Evolutionary conservation across 116 monocot species (phyloP), one percentile per base, ranked within the genome.

Genomic region (Dioscorea cayenensis): DNA sequence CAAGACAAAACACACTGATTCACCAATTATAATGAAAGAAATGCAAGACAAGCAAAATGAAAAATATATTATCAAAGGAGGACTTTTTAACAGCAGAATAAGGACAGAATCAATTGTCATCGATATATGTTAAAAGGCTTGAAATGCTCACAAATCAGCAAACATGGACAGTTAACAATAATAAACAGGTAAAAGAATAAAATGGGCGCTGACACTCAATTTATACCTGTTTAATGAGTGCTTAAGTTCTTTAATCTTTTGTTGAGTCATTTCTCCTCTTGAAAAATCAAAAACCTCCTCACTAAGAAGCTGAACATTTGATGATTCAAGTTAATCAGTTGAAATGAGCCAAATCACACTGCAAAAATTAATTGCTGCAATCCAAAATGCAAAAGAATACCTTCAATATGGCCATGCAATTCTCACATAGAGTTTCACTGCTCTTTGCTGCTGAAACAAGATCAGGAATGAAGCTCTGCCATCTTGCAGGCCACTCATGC

Each of bases 241-340:
- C 71, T 97, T 97, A 66, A 97, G 76, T 65, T 97, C 97, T 68
- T 97, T 97, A 55, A 97, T 97, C 75, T 97, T 97, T 64, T 83
- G 83, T 55, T 97, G 97, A n/a, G 97, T 93, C 97, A 97, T 97
- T 78, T 97, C 97, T 20, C 97, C 97, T 79, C 97, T 84, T 71
- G 97, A 97, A 49, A 97, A 97, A 81, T 97, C 92, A 83, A 97
- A 97, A 77, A 97, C 90, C 82, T 97, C 97, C 75, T 97, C 97
- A 69, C 97, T 97, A 49, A 97, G 86, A 78, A 99, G 94, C 97
- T 99, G 94, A 14, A 79, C 14, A 23, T 23, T 25, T 37, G 36
- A 37, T 55, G 64, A 23, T 71, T 62, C 25, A 11, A 23, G 20
- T 62, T 62, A 62, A 20, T 62, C 7, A 23, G 9, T 20, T 62